Percentiles rank a stretch among this genome's conserved stretches.
Conservation (phyloP, 306 rosid species). For the Medicago lupulina region DNA sequence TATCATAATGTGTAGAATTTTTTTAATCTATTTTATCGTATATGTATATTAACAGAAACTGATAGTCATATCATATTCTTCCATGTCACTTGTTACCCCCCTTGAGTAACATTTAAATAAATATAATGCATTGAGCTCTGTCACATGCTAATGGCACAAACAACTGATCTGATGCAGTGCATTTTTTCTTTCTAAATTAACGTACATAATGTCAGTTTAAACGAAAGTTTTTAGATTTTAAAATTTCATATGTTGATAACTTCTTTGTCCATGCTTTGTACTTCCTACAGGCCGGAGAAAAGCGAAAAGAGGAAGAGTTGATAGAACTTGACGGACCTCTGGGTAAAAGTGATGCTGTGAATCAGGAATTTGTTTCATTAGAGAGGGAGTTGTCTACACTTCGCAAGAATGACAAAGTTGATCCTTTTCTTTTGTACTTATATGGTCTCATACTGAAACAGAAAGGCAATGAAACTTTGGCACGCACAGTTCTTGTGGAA, state of each 20-base stretch:
- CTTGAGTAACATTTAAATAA: neutral
- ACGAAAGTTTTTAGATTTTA: neutral
- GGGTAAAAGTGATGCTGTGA: slow-evolving; percentile 80
- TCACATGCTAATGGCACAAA: slow-evolving; percentile 22
- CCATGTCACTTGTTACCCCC: neutral
- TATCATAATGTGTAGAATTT: neutral
- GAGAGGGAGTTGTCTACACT: slow-evolving; percentile 87
- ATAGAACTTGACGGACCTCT: slow-evolving; percentile 96
- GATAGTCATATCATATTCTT: slow-evolving; percentile 2
- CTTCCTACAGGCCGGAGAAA: slow-evolving; percentile 86
- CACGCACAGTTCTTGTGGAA: slow-evolving; percentile 85
- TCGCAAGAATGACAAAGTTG: slow-evolving; percentile 74
- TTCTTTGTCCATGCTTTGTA: neutral
- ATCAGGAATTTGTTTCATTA: slow-evolving; percentile 77
- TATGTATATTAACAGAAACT: neutral
- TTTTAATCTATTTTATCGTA: neutral
- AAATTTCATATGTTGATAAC: slow-evolving; percentile 7
- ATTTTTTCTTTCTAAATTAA: slow-evolving; percentile 15
- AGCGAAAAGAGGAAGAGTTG: slow-evolving; percentile 95
- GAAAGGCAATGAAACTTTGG: slow-evolving; percentile 80
- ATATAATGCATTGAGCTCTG: slow-evolving; percentile 6
- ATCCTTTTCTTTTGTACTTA: slow-evolving; percentile 86
- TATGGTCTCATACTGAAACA: slow-evolving; percentile 93
- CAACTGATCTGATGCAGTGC: neutral
- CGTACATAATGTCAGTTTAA: slow-evolving; percentile 11